Percentiles rank a stretch among this genome's conserved stretches.
These are phyloP conservation scores for Astrothelium macrocarpum DNA, from an alignment of 495 filamentous ascomycete species.

Conservation along the genomic window DNA sequence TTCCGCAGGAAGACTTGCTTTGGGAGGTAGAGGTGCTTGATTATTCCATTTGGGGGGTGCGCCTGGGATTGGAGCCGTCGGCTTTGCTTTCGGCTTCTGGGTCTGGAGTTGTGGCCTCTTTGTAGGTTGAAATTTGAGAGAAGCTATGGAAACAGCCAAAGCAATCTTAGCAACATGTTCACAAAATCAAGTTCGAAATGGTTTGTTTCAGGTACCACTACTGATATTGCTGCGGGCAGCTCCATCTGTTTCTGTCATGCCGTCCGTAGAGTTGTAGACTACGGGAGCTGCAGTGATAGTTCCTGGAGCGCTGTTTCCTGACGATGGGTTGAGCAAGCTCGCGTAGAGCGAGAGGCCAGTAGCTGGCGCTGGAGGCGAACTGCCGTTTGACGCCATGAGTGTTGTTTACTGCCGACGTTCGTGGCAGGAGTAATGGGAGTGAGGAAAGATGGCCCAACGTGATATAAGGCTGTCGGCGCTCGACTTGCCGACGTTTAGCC, in stretches of 20 bases:
- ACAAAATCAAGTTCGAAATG: slow-evolving; percentile 22
- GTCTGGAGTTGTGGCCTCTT: slow-evolving; percentile 57
- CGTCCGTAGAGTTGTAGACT: slow-evolving; percentile 50
- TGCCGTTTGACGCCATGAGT: neutral
- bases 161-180: slow-evolving; percentile 42
- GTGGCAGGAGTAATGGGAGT: neutral
- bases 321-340: slow-evolving; percentile 48
- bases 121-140: slow-evolving; percentile 81
- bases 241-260: slow-evolving; percentile 58
- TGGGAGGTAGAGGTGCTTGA: neutral
- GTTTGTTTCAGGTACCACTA: slow-evolving; percentile 52
- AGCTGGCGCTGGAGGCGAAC: slow-evolving; percentile 12
- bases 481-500: no score
- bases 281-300: slow-evolving; percentile 72
- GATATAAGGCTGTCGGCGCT: no score
- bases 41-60: neutral
- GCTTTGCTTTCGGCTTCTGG: slow-evolving; percentile 53
- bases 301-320: slow-evolving; percentile 40
- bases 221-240: slow-evolving; percentile 65
- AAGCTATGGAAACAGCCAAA: slow-evolving; percentile 39
- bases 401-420: neutral
- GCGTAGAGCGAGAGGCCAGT: slow-evolving; percentile 51
- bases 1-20: slow-evolving; percentile 15
- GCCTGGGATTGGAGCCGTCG: slow-evolving; percentile 31
- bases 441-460: no score